Base-by-base conservation (phyloP, 2,329 filamentous ascomycete species). In the Zalaria sp. region DNA sequence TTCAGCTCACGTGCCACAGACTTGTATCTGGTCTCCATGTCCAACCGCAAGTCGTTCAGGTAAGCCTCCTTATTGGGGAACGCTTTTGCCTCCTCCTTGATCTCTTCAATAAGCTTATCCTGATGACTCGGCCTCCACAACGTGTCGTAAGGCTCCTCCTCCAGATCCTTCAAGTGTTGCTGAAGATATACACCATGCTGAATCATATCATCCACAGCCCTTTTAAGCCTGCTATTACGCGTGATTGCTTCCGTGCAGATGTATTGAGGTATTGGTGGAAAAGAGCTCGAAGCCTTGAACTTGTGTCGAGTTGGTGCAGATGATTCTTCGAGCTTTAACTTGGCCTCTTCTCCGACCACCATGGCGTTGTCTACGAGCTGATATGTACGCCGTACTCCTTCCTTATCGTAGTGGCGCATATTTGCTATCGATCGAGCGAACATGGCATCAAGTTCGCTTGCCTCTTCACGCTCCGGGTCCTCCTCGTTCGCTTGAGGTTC, bases 181-280 rank as follows among this genome's bases (percentile, higher is more conserved):
- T 41, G 37, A 11, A 39, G 9, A 18, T 41, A 36, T 5, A 36
- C n/a, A 27, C 25, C 32, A 5, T 44, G 35, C 4, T 38, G 27
- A 9, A 39, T 27, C 9, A 39, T 26, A 5, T 27, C 29, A 25
- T 32, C n/a, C 8, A 26, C 35, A 5, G 38, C 5, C 3, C 3
- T 8, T 8, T 25, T 11, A 5, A 35, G 7, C 6, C 9, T 36
- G 4, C 34, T 31, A 26, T 29, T 26, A 3, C 37, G 34, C 6
- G 3, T 25, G 28, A 27, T 7, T 18, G 38, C 25, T 32, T 44
- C 43, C 6, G 43, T 38, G 27, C 34, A 41, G 6, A 44, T 36
- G 7, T 38, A 44, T 41, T 11, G 36, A 9, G 11, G 36, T 38
- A 38, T 26, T 38, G 34, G 27, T n/a, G 39, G 27, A 38, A 7